These are phyloP conservation scores for Zizania palustris DNA, from an alignment of 202 grass and related monocot species.

Conservation along the genomic window DNA sequence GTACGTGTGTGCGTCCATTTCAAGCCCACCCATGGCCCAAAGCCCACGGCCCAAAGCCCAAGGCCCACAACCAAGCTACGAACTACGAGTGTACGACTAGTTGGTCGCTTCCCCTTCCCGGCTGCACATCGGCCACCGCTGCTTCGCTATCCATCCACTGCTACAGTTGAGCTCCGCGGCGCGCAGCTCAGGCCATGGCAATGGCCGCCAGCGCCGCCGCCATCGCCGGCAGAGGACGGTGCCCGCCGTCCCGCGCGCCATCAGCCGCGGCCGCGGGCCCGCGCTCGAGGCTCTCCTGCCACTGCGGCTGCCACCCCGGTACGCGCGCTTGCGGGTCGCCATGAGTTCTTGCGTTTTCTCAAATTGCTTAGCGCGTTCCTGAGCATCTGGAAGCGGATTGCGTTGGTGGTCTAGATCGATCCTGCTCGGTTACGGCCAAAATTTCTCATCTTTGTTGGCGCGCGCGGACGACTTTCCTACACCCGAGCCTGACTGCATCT, in stretches of 20 bases:
- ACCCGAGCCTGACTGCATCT: no score
- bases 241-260: not conserved
- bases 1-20: no score
- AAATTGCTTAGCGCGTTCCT: no score
- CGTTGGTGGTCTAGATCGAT: no score
- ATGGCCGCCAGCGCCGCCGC: not conserved
- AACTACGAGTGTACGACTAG: no score
- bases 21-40: not conserved
- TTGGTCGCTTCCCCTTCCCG: no score
- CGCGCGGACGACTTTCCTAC: not conserved
- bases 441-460: no score
- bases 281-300: not conserved
- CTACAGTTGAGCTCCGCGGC: not conserved
- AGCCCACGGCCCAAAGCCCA: not conserved
- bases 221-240: not conserved
- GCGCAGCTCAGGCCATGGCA: not conserved
- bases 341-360: no score
- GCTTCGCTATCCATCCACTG: not conserved
- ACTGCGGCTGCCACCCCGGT: not conserved
- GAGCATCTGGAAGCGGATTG: no score
- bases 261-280: not conserved
- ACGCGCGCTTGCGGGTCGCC: not conserved
- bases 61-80: no score
- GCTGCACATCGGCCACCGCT: not conserved
- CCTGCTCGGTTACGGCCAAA: no score